These are phyloP conservation scores for Planoprotostelium fungivorum DNA, from an alignment of 78 protist genomes.

Conservation along the genomic window DNA sequence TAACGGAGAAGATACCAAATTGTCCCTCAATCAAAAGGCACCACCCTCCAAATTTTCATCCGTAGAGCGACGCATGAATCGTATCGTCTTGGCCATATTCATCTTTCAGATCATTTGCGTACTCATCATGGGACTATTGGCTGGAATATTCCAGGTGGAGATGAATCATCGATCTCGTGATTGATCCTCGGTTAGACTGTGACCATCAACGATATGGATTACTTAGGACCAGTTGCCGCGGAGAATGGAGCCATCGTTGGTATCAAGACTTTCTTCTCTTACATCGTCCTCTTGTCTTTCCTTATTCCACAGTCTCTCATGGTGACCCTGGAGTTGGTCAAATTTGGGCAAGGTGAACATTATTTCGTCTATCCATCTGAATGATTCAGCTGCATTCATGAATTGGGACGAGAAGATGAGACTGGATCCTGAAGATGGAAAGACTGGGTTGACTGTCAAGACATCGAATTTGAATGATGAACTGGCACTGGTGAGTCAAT, in stretches of 20 bases:
- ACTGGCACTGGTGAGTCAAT: slow-evolving; percentile 8
- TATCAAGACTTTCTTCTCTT: slow-evolving; percentile 35
- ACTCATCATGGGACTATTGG: slow-evolving; percentile 21
- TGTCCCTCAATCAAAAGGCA: slow-evolving; percentile 45
- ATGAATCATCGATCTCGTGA: slow-evolving; percentile 13
- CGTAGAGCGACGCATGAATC: slow-evolving; percentile 19
- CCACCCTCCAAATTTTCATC: slow-evolving; percentile 55
- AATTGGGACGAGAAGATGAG: slow-evolving; percentile 44
- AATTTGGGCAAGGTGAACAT: slow-evolving; percentile 17
- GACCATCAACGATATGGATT: background rate
- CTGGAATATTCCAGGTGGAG: slow-evolving; percentile 4
- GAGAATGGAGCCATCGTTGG: background rate
- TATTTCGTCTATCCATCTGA: background rate
- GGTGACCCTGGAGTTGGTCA: slow-evolving; percentile 51
- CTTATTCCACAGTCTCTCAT: slow-evolving; percentile 52
- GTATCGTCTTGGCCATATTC: slow-evolving; percentile 43
- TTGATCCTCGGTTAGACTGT: background rate
- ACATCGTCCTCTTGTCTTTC: slow-evolving; percentile 38
- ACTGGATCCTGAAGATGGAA: background rate
- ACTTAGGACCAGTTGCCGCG: slow-evolving; percentile 2
- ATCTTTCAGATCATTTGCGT: slow-evolving; percentile 25
- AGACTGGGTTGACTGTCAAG: slow-evolving; percentile 20
- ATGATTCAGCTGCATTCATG: slow-evolving; percentile 14
- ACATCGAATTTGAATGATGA: slow-evolving; percentile 62
- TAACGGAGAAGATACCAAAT: slow-evolving; percentile 43